Evolutionary conservation across 352 stramenopile species (phyloP).

Genomic region (Thalassiosira mediterranea): DNA sequence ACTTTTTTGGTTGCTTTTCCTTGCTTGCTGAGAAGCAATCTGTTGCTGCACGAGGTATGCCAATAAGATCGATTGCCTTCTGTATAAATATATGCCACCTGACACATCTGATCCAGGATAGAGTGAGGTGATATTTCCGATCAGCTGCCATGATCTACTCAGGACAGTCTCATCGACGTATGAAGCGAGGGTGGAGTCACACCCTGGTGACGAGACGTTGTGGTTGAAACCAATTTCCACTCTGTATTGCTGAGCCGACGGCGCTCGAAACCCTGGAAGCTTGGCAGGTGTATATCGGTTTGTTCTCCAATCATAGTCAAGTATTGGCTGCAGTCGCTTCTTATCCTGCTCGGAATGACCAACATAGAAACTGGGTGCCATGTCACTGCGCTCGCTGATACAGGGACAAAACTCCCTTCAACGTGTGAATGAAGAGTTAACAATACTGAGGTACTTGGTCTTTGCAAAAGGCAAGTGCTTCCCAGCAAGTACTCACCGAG

Average conservation of each 20-base stretch:
- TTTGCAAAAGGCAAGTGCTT: too few relatives aligned
- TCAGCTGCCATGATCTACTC: conserved; percentile 22
- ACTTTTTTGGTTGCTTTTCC: not conserved
- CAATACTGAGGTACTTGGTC: too few relatives aligned
- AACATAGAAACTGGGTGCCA: conserved; percentile 35
- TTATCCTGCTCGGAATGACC: conserved; percentile 21
- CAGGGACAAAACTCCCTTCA: conserved; percentile 27
- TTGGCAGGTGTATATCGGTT: conserved; percentile 16
- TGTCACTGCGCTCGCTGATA: conserved; percentile 16
- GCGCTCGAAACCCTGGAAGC: not conserved
- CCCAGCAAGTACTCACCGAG: conserved; percentile 17
- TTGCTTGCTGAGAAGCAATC: conserved; percentile 11
- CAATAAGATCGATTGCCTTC: conserved; percentile 48
- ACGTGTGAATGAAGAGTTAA: not conserved
- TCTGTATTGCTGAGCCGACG: conserved; percentile 8
- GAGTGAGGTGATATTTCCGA: conserved; percentile 25
- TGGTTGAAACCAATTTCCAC: conserved; percentile 5
- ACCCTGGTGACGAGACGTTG: conserved; percentile 12
- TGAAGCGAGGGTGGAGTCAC: conserved; percentile 15
- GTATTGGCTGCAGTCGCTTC: not conserved
- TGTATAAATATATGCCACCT: conserved; percentile 65
- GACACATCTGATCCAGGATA: conserved; percentile 42
- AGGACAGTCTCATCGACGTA: conserved; percentile 24
- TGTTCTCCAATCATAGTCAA: conserved; percentile 30
- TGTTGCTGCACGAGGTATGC: conserved; percentile 38